Conservation (phyloP, 1,284 basidiomycete species). For the Sanguinoderma infundibulare region DNA sequence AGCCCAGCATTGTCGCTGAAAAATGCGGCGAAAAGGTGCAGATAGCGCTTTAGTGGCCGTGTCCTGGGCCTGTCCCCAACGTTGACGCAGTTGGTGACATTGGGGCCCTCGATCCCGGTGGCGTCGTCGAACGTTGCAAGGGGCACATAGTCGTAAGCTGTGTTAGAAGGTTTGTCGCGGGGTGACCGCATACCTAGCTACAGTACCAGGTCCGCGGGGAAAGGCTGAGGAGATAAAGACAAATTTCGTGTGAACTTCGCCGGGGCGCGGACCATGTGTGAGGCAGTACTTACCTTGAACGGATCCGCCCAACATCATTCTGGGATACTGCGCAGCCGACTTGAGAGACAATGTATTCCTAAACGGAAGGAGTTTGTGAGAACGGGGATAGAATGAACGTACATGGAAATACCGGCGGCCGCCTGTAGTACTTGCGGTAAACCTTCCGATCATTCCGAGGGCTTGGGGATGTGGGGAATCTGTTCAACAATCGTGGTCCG, state of each 20-base stretch:
- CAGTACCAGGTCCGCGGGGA: not conserved
- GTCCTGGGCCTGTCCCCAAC: not conserved
- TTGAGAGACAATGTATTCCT: not conserved
- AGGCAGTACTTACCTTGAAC: too few relatives aligned
- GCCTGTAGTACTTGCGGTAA: not conserved
- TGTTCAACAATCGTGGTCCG: not conserved
- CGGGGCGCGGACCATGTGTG: too few relatives aligned
- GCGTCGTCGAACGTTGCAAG: not conserved
- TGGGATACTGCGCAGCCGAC: too few relatives aligned
- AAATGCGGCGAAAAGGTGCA: not conserved
- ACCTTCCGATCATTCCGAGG: not conserved
- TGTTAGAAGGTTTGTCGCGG: not conserved
- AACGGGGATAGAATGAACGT: not conserved
- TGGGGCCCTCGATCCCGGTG: not conserved
- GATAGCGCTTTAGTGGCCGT: not conserved
- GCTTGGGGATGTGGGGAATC: not conserved
- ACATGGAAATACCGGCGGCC: not conserved
- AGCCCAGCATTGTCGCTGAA: conserved; percentile 59
- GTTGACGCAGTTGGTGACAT: not conserved
- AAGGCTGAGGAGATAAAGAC: not conserved
- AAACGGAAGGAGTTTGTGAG: not conserved
- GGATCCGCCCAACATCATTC: too few relatives aligned
- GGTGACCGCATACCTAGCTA: not conserved
- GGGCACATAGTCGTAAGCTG: not conserved
- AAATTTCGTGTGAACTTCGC: not conserved